Percentiles rank a stretch among this genome's conserved stretches.
Conservation (phyloP, 257 asterid species). For the Penstemon barbatus region DNA sequence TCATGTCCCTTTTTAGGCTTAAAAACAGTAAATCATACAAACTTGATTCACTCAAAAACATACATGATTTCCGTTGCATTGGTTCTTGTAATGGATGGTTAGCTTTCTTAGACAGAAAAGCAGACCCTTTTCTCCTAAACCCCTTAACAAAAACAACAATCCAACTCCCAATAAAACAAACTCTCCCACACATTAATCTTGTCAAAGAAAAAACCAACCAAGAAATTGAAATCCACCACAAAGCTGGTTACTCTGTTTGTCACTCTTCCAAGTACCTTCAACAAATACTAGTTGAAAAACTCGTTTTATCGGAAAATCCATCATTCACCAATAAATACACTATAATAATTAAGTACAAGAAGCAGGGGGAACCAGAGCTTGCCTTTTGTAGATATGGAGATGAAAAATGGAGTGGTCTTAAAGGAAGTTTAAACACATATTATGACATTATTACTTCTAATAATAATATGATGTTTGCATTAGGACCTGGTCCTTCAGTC, state of each 20-base stretch:
- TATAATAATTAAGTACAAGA: background rate
- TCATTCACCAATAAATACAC: background rate
- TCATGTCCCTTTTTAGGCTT: conserved; percentile 3
- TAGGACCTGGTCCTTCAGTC: conserved; percentile 21
- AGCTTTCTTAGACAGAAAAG: background rate
- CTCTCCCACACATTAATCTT: background rate
- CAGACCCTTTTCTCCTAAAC: conserved; percentile 20
- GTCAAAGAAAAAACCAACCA: background rate
- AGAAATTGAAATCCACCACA: background rate
- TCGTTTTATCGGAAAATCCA: conserved; percentile 1
- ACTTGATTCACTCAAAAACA: background rate
- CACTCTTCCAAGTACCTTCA: background rate
- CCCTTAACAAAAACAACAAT: conserved; percentile 19
- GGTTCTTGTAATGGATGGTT: conserved; percentile 33
- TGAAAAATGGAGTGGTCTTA: conserved; percentile 14
- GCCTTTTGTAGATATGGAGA: conserved; percentile 25
- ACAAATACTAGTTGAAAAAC: background rate
- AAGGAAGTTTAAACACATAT: background rate
- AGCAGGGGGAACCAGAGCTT: background rate
- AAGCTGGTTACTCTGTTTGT: background rate
- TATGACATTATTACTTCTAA: conserved; percentile 25
- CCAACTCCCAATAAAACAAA: conserved; percentile 6
- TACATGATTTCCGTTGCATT: background rate
- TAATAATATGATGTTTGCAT: background rate
- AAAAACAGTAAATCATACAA: background rate